Conservation (phyloP, 1,284 basidiomycete genomes). For the Cryptococcus neoformans region DNA sequence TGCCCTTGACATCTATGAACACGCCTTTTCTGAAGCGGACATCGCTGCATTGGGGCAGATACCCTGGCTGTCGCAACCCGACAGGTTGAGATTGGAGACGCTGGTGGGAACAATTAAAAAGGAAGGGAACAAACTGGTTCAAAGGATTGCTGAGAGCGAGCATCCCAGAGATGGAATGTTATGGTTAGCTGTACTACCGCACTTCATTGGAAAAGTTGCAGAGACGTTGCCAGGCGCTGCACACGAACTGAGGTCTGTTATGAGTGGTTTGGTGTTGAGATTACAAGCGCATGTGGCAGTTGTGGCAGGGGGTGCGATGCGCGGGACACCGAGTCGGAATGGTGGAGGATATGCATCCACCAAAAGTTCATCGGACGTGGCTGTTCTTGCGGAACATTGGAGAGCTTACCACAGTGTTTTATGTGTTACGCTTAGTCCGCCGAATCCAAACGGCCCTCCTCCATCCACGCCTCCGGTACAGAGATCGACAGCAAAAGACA, state of each 20-base stretch:
- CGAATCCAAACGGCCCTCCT: conserved; percentile 35
- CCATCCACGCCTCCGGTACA: conserved; percentile 59
- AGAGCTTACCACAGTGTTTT: conserved; percentile 78
- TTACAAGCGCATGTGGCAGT: conserved; percentile 48
- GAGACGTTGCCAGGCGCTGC: conserved; percentile 46
- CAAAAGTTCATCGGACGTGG: conserved; percentile 56
- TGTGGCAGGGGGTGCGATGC: conserved; percentile 34
- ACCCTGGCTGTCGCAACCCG: conserved; percentile 34
- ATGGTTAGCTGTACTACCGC: conserved; percentile 50
- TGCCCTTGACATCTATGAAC: conserved; percentile 35
- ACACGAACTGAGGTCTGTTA: conserved; percentile 44
- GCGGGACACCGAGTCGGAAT: conserved; percentile 13
- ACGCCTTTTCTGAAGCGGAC: conserved; percentile 31
- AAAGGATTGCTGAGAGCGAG: conserved; percentile 49
- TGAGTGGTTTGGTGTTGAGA: conserved; percentile 45
- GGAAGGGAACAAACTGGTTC: conserved; percentile 26
- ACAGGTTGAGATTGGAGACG: conserved; percentile 34
- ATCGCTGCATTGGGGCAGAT: conserved; percentile 31
- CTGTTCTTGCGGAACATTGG: conserved; percentile 76
- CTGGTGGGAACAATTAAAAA: conserved; percentile 10
- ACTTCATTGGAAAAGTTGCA: conserved; percentile 43
- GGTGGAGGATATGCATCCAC: not conserved
- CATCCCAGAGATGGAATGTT: conserved; percentile 46
- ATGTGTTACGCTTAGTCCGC: conserved; percentile 60
- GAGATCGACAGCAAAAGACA: conserved; percentile 47